Base-by-base conservation (phyloP, 352 stramenopile species). In the Globisporangium nagaii region DNA sequence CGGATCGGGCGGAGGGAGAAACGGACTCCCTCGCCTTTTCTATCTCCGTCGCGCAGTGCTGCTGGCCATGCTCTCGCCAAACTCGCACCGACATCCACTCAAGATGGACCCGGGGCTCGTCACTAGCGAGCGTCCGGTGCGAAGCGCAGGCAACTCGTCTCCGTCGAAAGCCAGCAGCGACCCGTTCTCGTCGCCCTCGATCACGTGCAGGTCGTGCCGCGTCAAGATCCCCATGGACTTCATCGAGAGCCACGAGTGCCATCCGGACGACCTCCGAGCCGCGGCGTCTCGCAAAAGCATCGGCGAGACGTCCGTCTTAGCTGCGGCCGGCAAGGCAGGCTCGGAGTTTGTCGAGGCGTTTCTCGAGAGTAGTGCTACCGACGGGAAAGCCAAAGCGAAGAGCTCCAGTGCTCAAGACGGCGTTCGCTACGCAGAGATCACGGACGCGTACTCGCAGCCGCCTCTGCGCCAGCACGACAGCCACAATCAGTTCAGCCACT, bases 191-290 rank as follows among this genome's bases (percentile, higher is more conserved):
- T 34, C 53, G 8, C 71, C 68, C 1, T 73, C 58, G 13, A 71
- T 88, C 27, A 75, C 68, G 13, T 86, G 79, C 32, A 71, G 74
- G 4, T 74, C 78, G 20, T 87, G 79, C 35, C 75, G 74, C 19
- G 57, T 68, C 0, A 63, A 78, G 27, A 67, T 87, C 37, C 56
- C 62, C 5, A 55, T 87, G 31, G 79, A 89, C 47, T 65, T 77
- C 13, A 87, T 84, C 37, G 79, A 89, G 34, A 74, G 58, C 6
- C 79, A 89, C 50, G 79, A 89, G 59, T 87, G 79, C 48, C 47
- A 62, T 30, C 53, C 42, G 0, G 56, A 55, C 17, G 66, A 70
- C 9, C 30, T 55, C 10, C 39, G 36, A 15, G 19, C 52, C 8
- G 39, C 41, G 4, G 62, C 56, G 5, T 45, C 56, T 12, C 68